phyloP scores from a whole-genome alignment of 1,139 yeast species.

The Blastobotrys petasosporus region DNA sequence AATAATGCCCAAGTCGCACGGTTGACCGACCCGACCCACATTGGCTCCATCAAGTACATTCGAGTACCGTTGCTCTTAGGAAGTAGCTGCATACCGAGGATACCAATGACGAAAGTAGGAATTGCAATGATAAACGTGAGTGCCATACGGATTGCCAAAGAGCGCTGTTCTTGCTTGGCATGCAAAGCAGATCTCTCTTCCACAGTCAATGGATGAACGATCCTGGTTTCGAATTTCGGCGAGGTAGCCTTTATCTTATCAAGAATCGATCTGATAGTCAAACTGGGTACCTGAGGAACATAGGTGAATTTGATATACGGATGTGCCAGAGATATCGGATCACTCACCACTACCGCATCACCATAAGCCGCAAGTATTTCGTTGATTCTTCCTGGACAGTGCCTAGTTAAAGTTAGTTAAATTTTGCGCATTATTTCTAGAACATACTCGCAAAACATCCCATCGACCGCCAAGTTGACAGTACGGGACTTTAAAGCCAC shows the following conservation, averaged over 20 bases:
- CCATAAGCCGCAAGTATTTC: constrained; percentile 49
- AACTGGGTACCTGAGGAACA: constrained; percentile 47
- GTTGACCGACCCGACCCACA: constrained; percentile 60
- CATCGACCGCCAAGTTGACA: constrained; percentile 52
- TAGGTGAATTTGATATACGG: constrained; percentile 62
- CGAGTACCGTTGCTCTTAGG: constrained; percentile 41
- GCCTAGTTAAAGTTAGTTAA: constrained; percentile 26
- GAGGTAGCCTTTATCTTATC: constrained; percentile 44
- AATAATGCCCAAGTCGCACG: constrained; percentile 62
- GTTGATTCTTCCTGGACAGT: constrained; percentile 58
- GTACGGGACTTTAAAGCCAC: constrained; percentile 40
- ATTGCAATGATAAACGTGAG: constrained; percentile 51
- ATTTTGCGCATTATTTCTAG: not conserved
- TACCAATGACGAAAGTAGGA: constrained; percentile 65
- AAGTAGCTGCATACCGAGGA: constrained; percentile 62
- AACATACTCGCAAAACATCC: constrained; percentile 55
- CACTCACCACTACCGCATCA: constrained; percentile 47
- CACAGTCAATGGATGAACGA: constrained; percentile 53
- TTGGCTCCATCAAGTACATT: constrained; percentile 53
- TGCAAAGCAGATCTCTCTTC: constrained; percentile 58
- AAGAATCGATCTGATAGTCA: constrained; percentile 50
- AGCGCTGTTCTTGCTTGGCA: constrained; percentile 45
- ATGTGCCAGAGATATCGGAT: constrained; percentile 47
- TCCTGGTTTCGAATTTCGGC: constrained; percentile 45
- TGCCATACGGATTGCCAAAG: constrained; percentile 43